Base-by-base conservation (phyloP, 441 rosid genomes). In the Arabidopsis hybrid region DNA sequence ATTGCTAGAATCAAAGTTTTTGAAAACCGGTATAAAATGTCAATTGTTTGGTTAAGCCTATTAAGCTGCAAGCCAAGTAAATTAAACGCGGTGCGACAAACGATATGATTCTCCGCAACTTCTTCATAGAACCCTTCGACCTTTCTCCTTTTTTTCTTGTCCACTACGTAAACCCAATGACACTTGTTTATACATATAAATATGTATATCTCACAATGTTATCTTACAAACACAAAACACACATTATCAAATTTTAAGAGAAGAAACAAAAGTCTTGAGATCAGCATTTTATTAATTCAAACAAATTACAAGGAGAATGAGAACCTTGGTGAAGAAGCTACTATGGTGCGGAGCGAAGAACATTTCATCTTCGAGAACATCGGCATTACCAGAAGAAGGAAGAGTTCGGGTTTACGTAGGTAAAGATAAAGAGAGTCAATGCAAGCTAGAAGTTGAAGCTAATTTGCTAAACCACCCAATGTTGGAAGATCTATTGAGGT, bases 381-480 rank as follows among this genome's bases (percentile, higher is more conserved):
- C 46, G 4, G 42, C 42, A 68, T 26, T 76, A 52, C 50, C 81
- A 6, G 79, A 70, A 0, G 69, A 78, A 77, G 90, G 90, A 1
- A 75, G 59, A 55, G 60, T 75, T 55, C 73, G 60, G 10, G 76
- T 84, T 43, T 77, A 78, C 21, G 86, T 86, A 0, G 81, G 77
- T 51, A 84, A 78, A 2, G 85, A 84, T n/a, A 76, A 56, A 74
- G 82, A 73, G 46, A 65, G 38, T 17, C 80, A 72, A 11, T 69
- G 80, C 60, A 83, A 81, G 75, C 45, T 84, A 6, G 83, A 84
- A 68, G 65, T 83, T 72, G 85, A 86, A 47, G 88, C 82, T 9
- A 74, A 77, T 69, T 80, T 75, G 69, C 68, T 84, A 12, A 86
- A 86, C 79, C 90, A 84, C 43, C 85, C 85, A 21, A 73, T 84